Percentiles rank a stretch among this genome's conserved stretches.
These are phyloP conservation scores for Pseudocercospora fuligena DNA, from an alignment of 2,329 filamentous ascomycete species.

Conservation along the genomic window DNA sequence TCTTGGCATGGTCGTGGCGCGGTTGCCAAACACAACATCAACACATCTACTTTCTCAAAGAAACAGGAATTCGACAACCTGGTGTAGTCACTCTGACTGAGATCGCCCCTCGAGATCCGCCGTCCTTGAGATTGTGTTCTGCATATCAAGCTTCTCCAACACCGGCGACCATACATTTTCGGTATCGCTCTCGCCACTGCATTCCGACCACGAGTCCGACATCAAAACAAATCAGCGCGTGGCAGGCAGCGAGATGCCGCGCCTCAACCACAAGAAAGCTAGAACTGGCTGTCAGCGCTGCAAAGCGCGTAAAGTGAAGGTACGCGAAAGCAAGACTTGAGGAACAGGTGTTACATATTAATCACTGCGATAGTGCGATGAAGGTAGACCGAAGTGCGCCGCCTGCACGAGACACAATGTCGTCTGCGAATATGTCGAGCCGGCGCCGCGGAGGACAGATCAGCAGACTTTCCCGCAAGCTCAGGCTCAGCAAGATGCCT, in stretches of 20 bases:
- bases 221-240: neutral
- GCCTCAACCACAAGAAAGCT: conserved; percentile 32
- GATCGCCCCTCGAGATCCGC: neutral
- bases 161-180: neutral
- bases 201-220: conserved; percentile 13
- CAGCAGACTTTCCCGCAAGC: conserved; percentile 2
- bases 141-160: neutral
- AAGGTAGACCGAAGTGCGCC: conserved; percentile 30
- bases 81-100: neutral
- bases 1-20: neutral
- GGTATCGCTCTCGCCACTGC: conserved; percentile 16
- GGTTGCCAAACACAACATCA: neutral
- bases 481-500: conserved; percentile 1
- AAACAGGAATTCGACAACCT: neutral
- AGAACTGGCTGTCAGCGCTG: conserved; percentile 33
- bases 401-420: conserved; percentile 34
- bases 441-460: conserved; percentile 23
- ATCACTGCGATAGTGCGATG: conserved; percentile 30
- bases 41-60: neutral
- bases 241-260: conserved; percentile 23
- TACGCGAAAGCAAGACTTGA: neutral
- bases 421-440: conserved; percentile 32
- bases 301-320: conserved; percentile 35
- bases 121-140: neutral
- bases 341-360: neutral